Conservation (phyloP, 768 basidiomycete species). For the Leccinum olivaceopallidum region DNA sequence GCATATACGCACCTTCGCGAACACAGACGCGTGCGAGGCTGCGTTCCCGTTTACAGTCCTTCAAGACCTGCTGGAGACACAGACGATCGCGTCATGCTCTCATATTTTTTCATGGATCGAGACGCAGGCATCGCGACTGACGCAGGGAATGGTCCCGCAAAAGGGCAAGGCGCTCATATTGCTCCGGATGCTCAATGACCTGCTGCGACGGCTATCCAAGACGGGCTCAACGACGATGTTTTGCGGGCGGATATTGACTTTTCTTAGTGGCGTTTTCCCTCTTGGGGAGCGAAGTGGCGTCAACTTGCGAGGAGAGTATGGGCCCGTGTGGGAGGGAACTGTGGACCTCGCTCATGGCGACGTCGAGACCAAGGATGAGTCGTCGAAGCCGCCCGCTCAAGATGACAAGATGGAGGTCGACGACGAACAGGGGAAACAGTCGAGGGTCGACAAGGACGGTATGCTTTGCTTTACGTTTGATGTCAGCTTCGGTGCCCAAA, state of each 20-base stretch:
- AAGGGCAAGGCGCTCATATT: constrained; percentile 88
- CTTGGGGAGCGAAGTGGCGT: constrained; percentile 90
- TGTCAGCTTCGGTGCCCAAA: constrained; percentile 1
- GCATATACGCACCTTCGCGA: neutral
- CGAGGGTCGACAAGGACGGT: constrained; percentile 64
- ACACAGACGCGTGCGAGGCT: constrained; percentile 72
- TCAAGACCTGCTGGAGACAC: constrained; percentile 81
- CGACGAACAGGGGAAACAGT: constrained; percentile 38
- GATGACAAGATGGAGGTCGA: constrained; percentile 68
- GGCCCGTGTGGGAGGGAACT: constrained; percentile 74
- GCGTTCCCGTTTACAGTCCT: constrained; percentile 72
- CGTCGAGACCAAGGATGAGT: constrained; percentile 33
- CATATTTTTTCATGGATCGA: constrained; percentile 91
- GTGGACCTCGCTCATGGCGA: constrained; percentile 39
- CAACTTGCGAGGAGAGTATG: constrained; percentile 86
- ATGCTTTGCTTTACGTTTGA: constrained; percentile 11
- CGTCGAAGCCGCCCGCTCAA: constrained; percentile 33
- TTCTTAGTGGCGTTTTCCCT: constrained; percentile 83
- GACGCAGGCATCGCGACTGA: constrained; percentile 64
- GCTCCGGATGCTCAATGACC: constrained; percentile 83
- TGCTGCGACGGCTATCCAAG: constrained; percentile 84
- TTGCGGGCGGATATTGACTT: constrained; percentile 86
- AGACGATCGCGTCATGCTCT: constrained; percentile 83
- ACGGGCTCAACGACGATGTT: constrained; percentile 83
- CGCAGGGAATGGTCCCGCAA: constrained; percentile 76